phyloP scores from a whole-genome alignment of 2,329 filamentous ascomycete species.

The Clonostachys chloroleuca region DNA sequence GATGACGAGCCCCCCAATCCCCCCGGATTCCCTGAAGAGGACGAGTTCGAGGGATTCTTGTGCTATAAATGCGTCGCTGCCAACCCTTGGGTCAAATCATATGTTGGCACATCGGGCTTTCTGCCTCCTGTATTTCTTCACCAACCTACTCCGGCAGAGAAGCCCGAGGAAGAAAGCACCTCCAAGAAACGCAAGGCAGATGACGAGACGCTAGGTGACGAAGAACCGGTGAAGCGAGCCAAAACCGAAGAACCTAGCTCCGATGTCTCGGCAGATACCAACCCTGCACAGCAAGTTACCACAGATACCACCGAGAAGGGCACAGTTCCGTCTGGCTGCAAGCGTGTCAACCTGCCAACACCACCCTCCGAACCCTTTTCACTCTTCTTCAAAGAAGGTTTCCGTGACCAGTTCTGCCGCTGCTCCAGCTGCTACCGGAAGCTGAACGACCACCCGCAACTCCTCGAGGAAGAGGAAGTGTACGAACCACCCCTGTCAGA shows the following conservation, averaged over 20 bases:
- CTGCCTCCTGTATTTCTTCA: constrained; percentile 61
- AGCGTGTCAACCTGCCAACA: constrained; percentile 53
- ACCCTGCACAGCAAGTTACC: not conserved
- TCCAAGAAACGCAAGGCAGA: constrained; percentile 66
- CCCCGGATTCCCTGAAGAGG: constrained; percentile 81
- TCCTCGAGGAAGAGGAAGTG: constrained; percentile 89
- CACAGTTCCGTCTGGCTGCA: constrained; percentile 41
- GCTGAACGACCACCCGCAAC: constrained; percentile 68
- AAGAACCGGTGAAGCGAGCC: constrained; percentile 41
- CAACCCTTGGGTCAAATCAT: constrained; percentile 87
- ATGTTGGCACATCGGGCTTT: constrained; percentile 78
- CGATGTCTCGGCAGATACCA: not conserved
- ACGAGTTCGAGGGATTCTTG: constrained; percentile 83
- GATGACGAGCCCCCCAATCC: constrained; percentile 67
- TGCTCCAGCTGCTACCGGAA: constrained; percentile 76
- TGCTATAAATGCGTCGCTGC: constrained; percentile 92
- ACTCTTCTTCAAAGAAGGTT: constrained; percentile 75
- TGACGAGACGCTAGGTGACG: constrained; percentile 29
- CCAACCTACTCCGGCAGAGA: constrained; percentile 2
- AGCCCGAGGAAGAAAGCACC: constrained; percentile 3
- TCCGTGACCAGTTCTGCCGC: constrained; percentile 78
- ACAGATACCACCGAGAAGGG: not conserved
- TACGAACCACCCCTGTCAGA: constrained; percentile 89
- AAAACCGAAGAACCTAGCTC: constrained; percentile 17
- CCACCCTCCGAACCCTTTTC: constrained; percentile 61